Percentiles rank a stretch among this genome's conserved stretches.
Evolutionary conservation across 2,329 filamentous ascomycete species (phyloP).

Genomic region (Kalmusia sp.): DNA sequence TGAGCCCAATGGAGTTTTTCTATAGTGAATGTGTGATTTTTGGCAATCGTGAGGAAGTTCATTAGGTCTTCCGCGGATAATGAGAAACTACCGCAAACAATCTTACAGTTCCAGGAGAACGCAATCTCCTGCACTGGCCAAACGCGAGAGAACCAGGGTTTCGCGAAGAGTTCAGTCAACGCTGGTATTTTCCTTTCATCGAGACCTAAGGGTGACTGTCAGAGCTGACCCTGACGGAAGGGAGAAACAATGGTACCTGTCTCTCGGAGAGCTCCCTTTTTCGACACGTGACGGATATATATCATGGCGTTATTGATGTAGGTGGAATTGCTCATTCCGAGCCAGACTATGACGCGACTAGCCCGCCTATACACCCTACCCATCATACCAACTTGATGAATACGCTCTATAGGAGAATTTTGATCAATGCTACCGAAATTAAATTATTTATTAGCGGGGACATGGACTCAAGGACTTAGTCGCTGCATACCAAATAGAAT

Average conservation of each 20-base stretch:
- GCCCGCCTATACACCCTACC: constrained; percentile 3
- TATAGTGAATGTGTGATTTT: background rate
- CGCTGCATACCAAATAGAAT: constrained; percentile 8
- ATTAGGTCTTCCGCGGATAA: constrained; percentile 2
- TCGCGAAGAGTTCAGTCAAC: background rate
- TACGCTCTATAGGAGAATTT: background rate
- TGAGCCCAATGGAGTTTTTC: background rate
- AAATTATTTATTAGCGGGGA: background rate
- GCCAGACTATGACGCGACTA: constrained; percentile 6
- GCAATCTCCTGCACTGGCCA: constrained; percentile 11
- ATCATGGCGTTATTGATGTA: background rate
- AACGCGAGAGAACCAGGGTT: constrained; percentile 1
- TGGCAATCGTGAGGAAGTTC: background rate
- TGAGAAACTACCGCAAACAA: background rate
- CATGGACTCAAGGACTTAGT: background rate
- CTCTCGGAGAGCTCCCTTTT: background rate
- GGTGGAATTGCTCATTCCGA: background rate
- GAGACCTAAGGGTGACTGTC: background rate
- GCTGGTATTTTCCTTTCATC: background rate
- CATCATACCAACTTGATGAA: constrained; percentile 10
- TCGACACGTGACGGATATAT: background rate
- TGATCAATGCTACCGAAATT: constrained; percentile 5
- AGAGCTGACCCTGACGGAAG: background rate
- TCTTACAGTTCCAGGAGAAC: background rate
- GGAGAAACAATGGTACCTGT: background rate